phyloP scores from a whole-genome alignment of 2,329 filamentous ascomycete species.

The Paracamarosporium sp. region DNA sequence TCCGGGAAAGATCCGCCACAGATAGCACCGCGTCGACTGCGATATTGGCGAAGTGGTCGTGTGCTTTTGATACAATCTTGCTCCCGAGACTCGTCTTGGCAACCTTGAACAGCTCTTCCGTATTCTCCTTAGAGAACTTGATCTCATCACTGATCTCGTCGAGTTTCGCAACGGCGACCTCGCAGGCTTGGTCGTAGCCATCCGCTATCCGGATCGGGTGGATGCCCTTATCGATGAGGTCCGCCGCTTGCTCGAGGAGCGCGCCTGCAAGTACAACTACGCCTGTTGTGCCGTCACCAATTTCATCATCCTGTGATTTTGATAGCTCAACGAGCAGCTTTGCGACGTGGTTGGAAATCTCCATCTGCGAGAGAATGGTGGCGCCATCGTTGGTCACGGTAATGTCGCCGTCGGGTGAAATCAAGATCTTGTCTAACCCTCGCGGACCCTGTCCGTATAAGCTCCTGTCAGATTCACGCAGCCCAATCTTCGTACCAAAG shows the following conservation, averaged over 20 bases:
- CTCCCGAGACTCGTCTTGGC: slow-evolving; percentile 95
- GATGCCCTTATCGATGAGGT: slow-evolving; percentile 99
- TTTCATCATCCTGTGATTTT: slow-evolving; percentile 98
- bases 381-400: slow-evolving; percentile 99
- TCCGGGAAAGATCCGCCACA: slow-evolving; percentile 92
- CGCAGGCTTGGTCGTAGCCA: slow-evolving; percentile 96
- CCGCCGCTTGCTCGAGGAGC: slow-evolving; percentile 92
- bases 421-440: slow-evolving; percentile 98
- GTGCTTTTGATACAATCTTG: slow-evolving; percentile 99
- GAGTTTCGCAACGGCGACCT: slow-evolving; percentile 91
- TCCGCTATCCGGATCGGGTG: slow-evolving; percentile 98
- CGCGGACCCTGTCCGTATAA: slow-evolving; percentile 71
- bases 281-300: slow-evolving; percentile 96
- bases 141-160: slow-evolving; percentile 93
- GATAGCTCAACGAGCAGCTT: slow-evolving; percentile 96
- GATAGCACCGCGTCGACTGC: slow-evolving; percentile 96
- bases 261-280: slow-evolving; percentile 96
- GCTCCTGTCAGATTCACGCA: slow-evolving; percentile 3
- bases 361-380: slow-evolving; percentile 96
- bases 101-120: slow-evolving; percentile 87
- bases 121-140: slow-evolving; percentile 80
- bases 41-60: slow-evolving; percentile 97
- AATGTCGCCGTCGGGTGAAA: slow-evolving; percentile 97
- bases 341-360: slow-evolving; percentile 97
- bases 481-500: slow-evolving; percentile 63